phyloP scores from a whole-genome alignment of 2,329 filamentous ascomycete genomes.

The Botrytis paeoniae region DNA sequence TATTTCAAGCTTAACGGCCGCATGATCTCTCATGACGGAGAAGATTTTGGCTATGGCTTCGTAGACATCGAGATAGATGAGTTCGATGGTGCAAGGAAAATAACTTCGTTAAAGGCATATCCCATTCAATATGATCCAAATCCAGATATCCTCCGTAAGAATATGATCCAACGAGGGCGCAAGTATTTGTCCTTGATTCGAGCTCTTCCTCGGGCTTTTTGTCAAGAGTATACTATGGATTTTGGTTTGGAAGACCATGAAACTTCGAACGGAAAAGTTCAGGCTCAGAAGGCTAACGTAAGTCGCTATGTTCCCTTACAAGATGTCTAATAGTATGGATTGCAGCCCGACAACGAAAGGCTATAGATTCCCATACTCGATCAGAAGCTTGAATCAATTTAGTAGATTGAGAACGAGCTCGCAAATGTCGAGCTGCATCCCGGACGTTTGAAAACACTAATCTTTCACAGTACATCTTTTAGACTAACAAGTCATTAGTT shows the following conservation, averaged over 20 bases:
- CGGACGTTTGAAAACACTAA: no score
- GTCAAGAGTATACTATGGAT: neutral
- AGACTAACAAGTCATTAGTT: slow-evolving; percentile 3
- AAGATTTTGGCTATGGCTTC: slow-evolving; percentile 9
- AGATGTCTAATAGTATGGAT: no score
- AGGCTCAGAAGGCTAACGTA: neutral
- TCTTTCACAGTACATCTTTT: no score
- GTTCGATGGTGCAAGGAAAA: neutral
- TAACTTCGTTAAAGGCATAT: neutral
- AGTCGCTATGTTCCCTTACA: neutral
- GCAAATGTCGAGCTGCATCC: no score
- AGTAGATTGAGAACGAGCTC: no score
- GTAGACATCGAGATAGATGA: neutral
- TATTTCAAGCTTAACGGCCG: neutral
- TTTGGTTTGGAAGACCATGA: neutral
- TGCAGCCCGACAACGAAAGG: no score
- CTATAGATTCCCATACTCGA: no score
- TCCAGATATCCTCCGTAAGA: neutral
- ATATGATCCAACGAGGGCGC: slow-evolving; percentile 1
- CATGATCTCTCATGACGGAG: slow-evolving; percentile 10
- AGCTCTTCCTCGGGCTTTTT: neutral
- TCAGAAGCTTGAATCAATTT: no score
- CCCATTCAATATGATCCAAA: neutral
- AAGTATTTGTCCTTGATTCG: slow-evolving; percentile 11
- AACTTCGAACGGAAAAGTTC: neutral